Conservation (phyloP, 768 basidiomycete species). For the Termitomyces eurrhizus region DNA sequence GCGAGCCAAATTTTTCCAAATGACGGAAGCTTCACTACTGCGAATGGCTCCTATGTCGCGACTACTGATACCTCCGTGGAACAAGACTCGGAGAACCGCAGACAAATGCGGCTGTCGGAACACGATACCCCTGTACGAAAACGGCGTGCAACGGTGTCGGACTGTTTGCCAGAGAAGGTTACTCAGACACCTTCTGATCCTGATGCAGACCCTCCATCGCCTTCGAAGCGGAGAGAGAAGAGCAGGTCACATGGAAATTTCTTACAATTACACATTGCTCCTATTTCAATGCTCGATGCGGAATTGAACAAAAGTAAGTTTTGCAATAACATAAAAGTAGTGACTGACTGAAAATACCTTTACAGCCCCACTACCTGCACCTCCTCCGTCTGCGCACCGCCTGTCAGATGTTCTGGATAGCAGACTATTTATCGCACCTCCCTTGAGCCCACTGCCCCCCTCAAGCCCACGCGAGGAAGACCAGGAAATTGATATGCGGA, state of each 20-base stretch:
- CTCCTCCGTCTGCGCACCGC: constrained; percentile 45
- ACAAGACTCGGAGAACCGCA: constrained; percentile 19
- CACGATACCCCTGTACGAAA: constrained; percentile 40
- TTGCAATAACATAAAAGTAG: background rate
- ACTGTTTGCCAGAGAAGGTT: constrained; percentile 49
- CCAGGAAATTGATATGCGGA: constrained; percentile 24
- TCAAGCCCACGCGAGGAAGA: constrained; percentile 31
- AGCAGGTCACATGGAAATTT: constrained; percentile 64
- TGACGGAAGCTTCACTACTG: constrained; percentile 29
- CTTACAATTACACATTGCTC: constrained; percentile 60
- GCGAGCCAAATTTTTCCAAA: constrained; percentile 70
- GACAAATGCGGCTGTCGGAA: constrained; percentile 28
- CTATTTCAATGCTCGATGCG: constrained; percentile 58
- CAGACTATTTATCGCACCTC: constrained; percentile 61
- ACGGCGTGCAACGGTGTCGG: constrained; percentile 66
- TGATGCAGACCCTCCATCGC: constrained; percentile 41
- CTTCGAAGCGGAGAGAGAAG: constrained; percentile 64
- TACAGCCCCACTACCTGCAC: constrained; percentile 34
- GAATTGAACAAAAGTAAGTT: constrained; percentile 61
- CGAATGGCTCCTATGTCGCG: constrained; percentile 29
- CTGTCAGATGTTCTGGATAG: constrained; percentile 68
- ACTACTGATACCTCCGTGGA: constrained; percentile 21
- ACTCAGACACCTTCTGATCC: constrained; percentile 18
- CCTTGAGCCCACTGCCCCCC: constrained; percentile 27
- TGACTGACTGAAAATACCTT: background rate